Evolutionary conservation across 169 alveolate genomes (phyloP).

Genomic region (Plasmodium cynomolgi): DNA sequence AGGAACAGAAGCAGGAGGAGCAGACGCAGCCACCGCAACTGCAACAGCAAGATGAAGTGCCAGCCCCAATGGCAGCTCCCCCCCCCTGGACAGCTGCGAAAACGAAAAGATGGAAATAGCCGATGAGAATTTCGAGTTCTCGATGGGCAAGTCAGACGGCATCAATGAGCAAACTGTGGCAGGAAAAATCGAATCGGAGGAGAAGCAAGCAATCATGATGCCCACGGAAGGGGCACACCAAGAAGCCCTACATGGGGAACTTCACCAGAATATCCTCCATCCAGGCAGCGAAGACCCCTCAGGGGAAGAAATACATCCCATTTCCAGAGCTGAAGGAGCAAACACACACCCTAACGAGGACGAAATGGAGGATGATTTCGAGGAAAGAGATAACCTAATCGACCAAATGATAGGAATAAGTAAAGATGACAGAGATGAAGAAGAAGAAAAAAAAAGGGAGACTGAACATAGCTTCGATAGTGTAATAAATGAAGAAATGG

Average conservation of each 20-base stretch:
- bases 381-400: background rate
- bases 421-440: background rate
- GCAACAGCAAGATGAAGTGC: background rate
- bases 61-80: background rate
- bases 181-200: background rate
- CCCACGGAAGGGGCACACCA: background rate
- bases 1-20: background rate
- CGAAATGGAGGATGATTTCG: background rate
- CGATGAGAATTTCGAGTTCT: background rate
- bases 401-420: background rate
- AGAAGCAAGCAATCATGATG: background rate
- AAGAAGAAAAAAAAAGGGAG: background rate
- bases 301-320: background rate
- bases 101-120: background rate
- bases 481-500: slow-evolving; percentile 10
- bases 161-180: background rate
- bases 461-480: background rate
- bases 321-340: background rate
- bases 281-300: background rate
- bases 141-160: background rate
- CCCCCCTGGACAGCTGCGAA: background rate
- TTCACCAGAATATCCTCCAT: background rate
- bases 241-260: background rate
- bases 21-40: background rate
- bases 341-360: background rate